Evolutionary conservation across 495 filamentous ascomycete species (phyloP), one percentile per base, ranked within the genome.

Genomic region (Chaetomidium leptoderma): DNA sequence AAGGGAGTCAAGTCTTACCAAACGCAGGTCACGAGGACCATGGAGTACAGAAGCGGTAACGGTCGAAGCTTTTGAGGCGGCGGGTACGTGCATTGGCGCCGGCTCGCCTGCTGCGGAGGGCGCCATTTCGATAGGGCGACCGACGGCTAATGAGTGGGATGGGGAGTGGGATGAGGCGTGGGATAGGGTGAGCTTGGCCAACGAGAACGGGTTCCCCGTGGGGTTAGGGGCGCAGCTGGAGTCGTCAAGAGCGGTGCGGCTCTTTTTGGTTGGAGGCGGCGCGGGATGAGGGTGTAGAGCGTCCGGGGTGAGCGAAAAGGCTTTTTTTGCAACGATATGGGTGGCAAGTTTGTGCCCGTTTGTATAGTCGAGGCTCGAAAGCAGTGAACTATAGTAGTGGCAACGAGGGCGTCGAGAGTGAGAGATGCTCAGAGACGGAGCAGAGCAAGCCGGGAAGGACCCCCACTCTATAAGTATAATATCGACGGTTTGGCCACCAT

Each of bases 21-120:
- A 68, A 69, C 75, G 72, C 39, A 81, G 62, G 61, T 81, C 76
- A 30, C 72, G 70, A 29, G 78, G 71, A 8, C 77, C 78, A 68
- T 81, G 72, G 48, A 81, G 64, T 43, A 81, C 79, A 21, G 77
- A 80, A 36, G 78, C 78, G 65, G 62, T 74, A 59, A 78, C 67
- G 63, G 71, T 68, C 53, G 74, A 72, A 54, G 64, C 57, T 63
- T 76, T 75, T 26, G 74, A 71, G 57, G 63, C 59, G 36, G 68
- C 65, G 65, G 74, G 69, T 65, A 76, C 59, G 58, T 76, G 74
- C 70, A 76, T 73, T 66, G 73, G 73, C 59, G 67, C 61, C 57
- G 61, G 53, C 61, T 76, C 73, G 59, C 53, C 63, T 60, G 69
- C 70, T 55, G 76, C 76, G 53, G 73, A 72, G 62, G 76, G 76